Conservation (phyloP, 495 filamentous ascomycete species). For the Oidiodendron maius region DNA sequence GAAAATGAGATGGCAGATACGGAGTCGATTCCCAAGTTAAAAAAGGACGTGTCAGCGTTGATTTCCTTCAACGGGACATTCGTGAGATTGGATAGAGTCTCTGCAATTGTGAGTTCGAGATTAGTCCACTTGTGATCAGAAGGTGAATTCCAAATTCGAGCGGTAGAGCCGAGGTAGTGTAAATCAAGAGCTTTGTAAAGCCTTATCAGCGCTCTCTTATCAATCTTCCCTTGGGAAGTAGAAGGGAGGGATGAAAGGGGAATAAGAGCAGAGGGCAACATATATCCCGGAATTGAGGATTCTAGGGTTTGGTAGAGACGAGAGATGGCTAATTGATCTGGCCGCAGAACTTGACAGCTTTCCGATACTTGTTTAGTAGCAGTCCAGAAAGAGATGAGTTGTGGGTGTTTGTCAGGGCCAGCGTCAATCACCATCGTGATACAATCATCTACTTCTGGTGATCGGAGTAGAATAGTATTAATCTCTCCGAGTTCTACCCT, state of each 20-base stretch:
- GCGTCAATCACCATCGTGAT: conserved; percentile 42
- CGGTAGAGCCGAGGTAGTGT: conserved; percentile 15
- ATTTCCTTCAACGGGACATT: conserved; percentile 38
- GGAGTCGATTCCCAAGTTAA: conserved; percentile 70
- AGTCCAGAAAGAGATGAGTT: conserved; percentile 56
- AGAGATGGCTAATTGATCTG: conserved; percentile 16
- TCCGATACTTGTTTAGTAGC: conserved; percentile 23
- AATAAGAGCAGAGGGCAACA: conserved; percentile 63
- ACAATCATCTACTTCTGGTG: conserved; percentile 40
- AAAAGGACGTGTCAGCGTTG: conserved; percentile 43
- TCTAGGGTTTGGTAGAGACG: conserved; percentile 35
- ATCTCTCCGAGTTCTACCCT: conserved; percentile 78
- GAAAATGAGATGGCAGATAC: conserved; percentile 70
- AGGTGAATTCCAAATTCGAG: conserved; percentile 12
- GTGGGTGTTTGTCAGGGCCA: conserved; percentile 24
- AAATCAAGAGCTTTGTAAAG: conserved; percentile 20
- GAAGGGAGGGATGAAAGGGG: conserved; percentile 57
- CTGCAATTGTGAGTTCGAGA: conserved; percentile 38
- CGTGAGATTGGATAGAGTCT: conserved; percentile 43
- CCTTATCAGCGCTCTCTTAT: conserved; percentile 38
- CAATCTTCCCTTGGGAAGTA: conserved; percentile 58
- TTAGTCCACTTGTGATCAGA: conserved; percentile 29
- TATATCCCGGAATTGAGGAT: conserved; percentile 52
- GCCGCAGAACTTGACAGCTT: conserved; percentile 19
- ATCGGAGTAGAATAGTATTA: conserved; percentile 44